Base-by-base conservation (phyloP, 169 alveolate genomes). In the Miamiensis avidus region DNA sequence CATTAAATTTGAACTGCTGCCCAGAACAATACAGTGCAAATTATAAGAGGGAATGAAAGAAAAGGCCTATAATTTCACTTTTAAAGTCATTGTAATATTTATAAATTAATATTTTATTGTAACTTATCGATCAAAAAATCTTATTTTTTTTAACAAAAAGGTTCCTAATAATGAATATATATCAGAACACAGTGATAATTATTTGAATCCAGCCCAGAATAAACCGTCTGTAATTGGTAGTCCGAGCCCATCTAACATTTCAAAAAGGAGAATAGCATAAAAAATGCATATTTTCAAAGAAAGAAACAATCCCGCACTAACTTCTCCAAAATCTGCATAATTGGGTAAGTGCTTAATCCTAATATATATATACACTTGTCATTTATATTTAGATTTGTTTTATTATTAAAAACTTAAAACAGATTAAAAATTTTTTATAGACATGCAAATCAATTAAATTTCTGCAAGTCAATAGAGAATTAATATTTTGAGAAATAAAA, bases 41-140 rank as follows among this genome's bases (percentile, higher is more conserved):
- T 28, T 79, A 0, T 69, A 79, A 28, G 34, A 65, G 6, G 33
- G 31, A 0, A 49, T 79, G 20, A 79, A 69, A 34, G 84, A 79
- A 34, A 79, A 79, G 64, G 84, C 84, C 0, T 79, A 79, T 49
- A 79, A 79, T 28, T 79, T 79, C 29, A 49, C 84, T 1, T 49
- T 79, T 25, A 79, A 74, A 79, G 31, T 79, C 28, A 79, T 79
- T 29, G 84, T 79, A 79, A 49, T 11, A 49, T 11, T 49, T 11
- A 20, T 49, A 79, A 49, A 79, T 29, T 16, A n/a, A 29, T 79
- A 33, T 33, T 32, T 0, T 27, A 33, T 26, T 77, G 29, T 0
- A n/a, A 25, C 28, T 30, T 33, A 77, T 16, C 16, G 31, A 77
- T 31, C 33, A 31, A 20, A 25, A 33, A 32, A 31, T 29, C 4